Conservation (phyloP, 2,329 filamentous ascomycete species). For the Colletotrichum nymphaeae region DNA sequence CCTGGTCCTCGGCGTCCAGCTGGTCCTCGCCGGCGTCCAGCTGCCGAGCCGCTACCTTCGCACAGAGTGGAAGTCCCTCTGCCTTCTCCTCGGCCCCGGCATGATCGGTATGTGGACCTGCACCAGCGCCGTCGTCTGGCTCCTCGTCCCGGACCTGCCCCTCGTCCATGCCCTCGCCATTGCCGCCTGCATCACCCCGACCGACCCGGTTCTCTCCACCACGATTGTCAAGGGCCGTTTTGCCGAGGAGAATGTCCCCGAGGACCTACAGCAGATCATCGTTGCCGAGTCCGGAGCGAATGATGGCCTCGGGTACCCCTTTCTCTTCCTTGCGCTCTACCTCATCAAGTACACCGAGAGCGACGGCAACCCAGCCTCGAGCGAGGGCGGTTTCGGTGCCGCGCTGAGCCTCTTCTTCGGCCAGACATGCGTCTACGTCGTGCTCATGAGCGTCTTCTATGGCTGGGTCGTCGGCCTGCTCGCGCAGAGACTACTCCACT, state of each 20-base stretch:
- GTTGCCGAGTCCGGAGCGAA: constrained; percentile 88
- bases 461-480: constrained; percentile 83
- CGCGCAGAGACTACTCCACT: constrained; percentile 84
- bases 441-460: constrained; percentile 81
- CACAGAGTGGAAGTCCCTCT: constrained; percentile 81
- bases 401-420: constrained; percentile 87
- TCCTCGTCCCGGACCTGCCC: constrained; percentile 75
- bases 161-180: constrained; percentile 85
- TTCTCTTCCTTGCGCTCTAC: constrained; percentile 86
- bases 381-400: constrained; percentile 65
- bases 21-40: constrained; percentile 89
- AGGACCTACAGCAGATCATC: constrained; percentile 82
- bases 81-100: constrained; percentile 82
- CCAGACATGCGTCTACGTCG: constrained; percentile 86
- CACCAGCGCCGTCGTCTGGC: constrained; percentile 83
- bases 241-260: constrained; percentile 89
- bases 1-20: constrained; percentile 87
- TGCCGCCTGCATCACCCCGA: constrained; percentile 90
- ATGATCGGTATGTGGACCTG: constrained; percentile 90
- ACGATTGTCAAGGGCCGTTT: constrained; percentile 94
- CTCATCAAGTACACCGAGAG: constrained; percentile 80
- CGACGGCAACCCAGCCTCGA: constrained; percentile 61
- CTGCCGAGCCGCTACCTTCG: constrained; percentile 84
- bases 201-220: constrained; percentile 88
- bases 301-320: constrained; percentile 89